phyloP scores from a whole-genome alignment of 2,329 filamentous ascomycete genomes.

The Fusarium nurragi region DNA sequence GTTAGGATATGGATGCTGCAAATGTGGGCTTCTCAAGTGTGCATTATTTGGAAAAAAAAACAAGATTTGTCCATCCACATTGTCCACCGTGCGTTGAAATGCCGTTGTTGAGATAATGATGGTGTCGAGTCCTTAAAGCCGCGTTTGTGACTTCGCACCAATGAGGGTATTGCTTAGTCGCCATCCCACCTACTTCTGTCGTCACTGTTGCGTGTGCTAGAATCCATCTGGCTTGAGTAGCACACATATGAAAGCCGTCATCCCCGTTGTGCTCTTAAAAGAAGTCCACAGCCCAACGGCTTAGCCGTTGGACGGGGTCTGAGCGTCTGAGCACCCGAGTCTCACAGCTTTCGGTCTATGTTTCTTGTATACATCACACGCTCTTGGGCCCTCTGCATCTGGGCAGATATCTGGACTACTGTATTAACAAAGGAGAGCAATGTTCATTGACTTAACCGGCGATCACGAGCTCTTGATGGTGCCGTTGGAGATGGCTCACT shows the following conservation, averaged over 20 bases:
- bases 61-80: too few species aligned
- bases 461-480: not conserved
- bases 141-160: not conserved
- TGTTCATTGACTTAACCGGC: not conserved
- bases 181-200: slow-evolving; percentile 17
- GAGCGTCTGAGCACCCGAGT: slow-evolving; percentile 23
- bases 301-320: slow-evolving; percentile 21
- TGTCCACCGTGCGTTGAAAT: too few species aligned
- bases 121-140: not conserved
- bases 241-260: slow-evolving; percentile 37
- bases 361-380: slow-evolving; percentile 16
- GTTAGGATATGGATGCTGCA: too few species aligned
- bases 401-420: too few species aligned
- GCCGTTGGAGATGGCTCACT: slow-evolving; percentile 8
- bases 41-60: too few species aligned
- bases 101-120: too few species aligned
- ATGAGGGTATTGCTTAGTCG: not conserved
- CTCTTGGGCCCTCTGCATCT: slow-evolving; percentile 20
- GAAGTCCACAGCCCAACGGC: slow-evolving; percentile 13
- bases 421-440: too few species aligned
- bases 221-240: slow-evolving; percentile 12
- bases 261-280: slow-evolving; percentile 15
- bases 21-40: too few species aligned
- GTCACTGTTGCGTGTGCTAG: slow-evolving; percentile 16
- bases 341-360: slow-evolving; percentile 11